A percentile compares a stretch with the other conserved stretches of the same genome.
These are phyloP conservation scores for Pichia heedii DNA, from an alignment of 805 yeast genomes.

Conservation along the genomic window DNA sequence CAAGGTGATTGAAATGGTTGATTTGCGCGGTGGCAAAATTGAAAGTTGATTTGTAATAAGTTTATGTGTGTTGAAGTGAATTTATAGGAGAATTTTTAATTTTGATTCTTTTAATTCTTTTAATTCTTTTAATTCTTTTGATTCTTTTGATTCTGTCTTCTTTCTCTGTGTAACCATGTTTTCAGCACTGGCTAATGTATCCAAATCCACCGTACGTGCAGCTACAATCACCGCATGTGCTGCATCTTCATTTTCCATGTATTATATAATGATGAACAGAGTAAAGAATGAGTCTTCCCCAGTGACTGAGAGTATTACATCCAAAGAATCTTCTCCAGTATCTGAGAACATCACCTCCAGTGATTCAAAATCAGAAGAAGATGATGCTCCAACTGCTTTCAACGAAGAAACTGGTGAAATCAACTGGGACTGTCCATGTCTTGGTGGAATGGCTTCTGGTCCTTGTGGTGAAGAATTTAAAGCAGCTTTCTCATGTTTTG, in stretches of 20 bases:
- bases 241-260: conserved; percentile 11
- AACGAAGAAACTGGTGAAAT: conserved; percentile 97
- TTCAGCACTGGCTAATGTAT: neutral
- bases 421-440: conserved; percentile 99
- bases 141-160: too few relatives aligned
- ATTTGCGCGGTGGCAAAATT: too few relatives aligned
- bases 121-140: too few relatives aligned
- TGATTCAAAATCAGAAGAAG: conserved; percentile 37
- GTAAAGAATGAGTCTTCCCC: conserved; percentile 10
- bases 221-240: conserved; percentile 13
- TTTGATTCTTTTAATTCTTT: too few relatives aligned
- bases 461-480: conserved; percentile 97
- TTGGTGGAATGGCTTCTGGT: conserved; percentile 98
- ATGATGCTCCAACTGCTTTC: conserved; percentile 40
- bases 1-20: too few relatives aligned
- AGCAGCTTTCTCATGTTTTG: conserved; percentile 90
- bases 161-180: too few relatives aligned
- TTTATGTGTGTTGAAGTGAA: too few relatives aligned
- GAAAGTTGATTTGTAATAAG: too few relatives aligned
- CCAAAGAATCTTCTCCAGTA: neutral
- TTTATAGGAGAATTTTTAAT: too few relatives aligned
- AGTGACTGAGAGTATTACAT: neutral
- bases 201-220: neutral
- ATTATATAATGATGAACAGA: conserved; percentile 7
- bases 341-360: conserved; percentile 23